Percentiles rank a stretch among this genome's conserved stretches.
Conservation (phyloP, 257 asterid species). For the Lavandula angustifolia region DNA sequence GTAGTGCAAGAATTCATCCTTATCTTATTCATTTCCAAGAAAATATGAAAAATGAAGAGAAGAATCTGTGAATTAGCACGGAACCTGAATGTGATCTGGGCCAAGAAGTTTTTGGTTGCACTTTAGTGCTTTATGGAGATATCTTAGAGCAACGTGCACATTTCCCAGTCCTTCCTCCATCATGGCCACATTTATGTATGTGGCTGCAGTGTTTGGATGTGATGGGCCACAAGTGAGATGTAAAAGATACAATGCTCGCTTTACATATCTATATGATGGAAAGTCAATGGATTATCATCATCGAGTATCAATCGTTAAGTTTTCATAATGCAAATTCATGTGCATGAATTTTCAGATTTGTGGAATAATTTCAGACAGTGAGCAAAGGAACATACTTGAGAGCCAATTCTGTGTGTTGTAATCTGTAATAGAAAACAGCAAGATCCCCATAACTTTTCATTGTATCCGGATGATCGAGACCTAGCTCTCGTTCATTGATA, state of each 20-base stretch:
- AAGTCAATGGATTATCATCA: slow-evolving; percentile 21
- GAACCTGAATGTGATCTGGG: slow-evolving; percentile 94
- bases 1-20: slow-evolving; percentile 5
- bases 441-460: slow-evolving; percentile 97
- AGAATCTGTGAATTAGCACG: slow-evolving; percentile 11
- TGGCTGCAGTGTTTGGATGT: slow-evolving; percentile 97
- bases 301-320: neutral
- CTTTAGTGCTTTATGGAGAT: slow-evolving; percentile 92
- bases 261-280: slow-evolving; percentile 64
- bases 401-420: slow-evolving; percentile 91
- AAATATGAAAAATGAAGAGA: slow-evolving; percentile 13
- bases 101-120: slow-evolving; percentile 97
- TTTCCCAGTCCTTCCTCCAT: slow-evolving; percentile 97
- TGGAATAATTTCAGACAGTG: slow-evolving; percentile 9
- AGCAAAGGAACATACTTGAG: slow-evolving; percentile 63
- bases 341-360: slow-evolving; percentile 16
- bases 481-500: slow-evolving; percentile 84
- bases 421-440: slow-evolving; percentile 93
- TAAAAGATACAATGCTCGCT: slow-evolving; percentile 79
- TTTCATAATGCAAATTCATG: slow-evolving; percentile 13
- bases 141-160: slow-evolving; percentile 90
- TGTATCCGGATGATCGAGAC: slow-evolving; percentile 96
- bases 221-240: slow-evolving; percentile 96
- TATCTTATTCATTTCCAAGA: slow-evolving; percentile 8
- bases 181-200: slow-evolving; percentile 94